phyloP scores from a whole-genome alignment of 2,329 filamentous ascomycete species.

The Neofusicoccum parvum region DNA sequence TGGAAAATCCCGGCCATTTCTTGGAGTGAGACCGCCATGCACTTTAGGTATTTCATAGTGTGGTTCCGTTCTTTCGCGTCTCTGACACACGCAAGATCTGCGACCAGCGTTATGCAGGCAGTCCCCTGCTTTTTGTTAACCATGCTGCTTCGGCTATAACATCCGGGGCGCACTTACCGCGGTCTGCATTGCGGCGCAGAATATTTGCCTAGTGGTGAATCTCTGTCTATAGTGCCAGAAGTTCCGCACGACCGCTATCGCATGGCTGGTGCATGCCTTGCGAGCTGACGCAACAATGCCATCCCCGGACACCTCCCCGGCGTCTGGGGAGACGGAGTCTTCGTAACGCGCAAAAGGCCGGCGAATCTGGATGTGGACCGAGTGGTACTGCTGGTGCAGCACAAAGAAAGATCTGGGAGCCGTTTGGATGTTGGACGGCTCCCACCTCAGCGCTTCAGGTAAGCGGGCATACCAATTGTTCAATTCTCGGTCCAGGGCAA shows the following conservation, averaged over 20 bases:
- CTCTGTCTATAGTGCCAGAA: constrained; percentile 59
- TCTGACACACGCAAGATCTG: constrained; percentile 46
- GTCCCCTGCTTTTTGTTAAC: constrained; percentile 44
- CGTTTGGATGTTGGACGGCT: constrained; percentile 36
- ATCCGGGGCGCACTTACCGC: constrained; percentile 34
- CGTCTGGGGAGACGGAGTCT: constrained; percentile 38
- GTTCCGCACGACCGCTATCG: constrained; percentile 55
- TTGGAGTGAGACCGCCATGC: constrained; percentile 53
- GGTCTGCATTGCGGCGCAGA: constrained; percentile 56
- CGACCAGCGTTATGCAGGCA: constrained; percentile 57
- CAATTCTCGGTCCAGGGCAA: constrained; percentile 56
- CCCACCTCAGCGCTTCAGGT: constrained; percentile 48
- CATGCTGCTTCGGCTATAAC: neutral
- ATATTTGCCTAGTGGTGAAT: constrained; percentile 55
- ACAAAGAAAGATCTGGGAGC: constrained; percentile 52
- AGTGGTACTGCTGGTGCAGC: constrained; percentile 59
- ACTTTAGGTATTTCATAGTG: constrained; percentile 56
- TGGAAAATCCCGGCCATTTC: constrained; percentile 59
- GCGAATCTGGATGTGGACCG: constrained; percentile 56
- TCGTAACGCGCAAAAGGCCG: constrained; percentile 57
- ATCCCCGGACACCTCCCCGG: constrained; percentile 40
- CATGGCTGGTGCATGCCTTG: constrained; percentile 58
- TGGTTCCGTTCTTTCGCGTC: constrained; percentile 42
- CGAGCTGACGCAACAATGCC: constrained; percentile 52
- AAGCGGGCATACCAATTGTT: constrained; percentile 58